Conservation (phyloP, 352 stramenopile genomes). For the Phytophthora cactorum region DNA sequence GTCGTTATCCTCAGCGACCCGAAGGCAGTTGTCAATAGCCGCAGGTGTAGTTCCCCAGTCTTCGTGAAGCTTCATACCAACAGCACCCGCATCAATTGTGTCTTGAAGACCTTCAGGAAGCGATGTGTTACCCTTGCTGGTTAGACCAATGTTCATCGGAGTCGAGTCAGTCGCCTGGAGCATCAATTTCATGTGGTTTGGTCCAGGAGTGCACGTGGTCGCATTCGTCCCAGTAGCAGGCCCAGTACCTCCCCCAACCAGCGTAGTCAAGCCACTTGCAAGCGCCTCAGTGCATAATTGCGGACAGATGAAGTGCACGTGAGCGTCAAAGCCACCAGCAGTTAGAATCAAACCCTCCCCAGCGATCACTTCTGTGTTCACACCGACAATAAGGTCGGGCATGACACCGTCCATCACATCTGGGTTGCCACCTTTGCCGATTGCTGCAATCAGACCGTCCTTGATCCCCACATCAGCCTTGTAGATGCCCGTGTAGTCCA, state of each 20-base stretch:
- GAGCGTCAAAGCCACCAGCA: constrained; percentile 94
- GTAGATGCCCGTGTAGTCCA: constrained; percentile 96
- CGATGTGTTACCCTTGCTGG: constrained; percentile 96
- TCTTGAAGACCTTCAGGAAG: constrained; percentile 88
- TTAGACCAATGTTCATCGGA: constrained; percentile 98
- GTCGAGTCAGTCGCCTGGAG: constrained; percentile 93
- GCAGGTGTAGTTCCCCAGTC: constrained; percentile 97
- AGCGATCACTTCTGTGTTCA: constrained; percentile 96
- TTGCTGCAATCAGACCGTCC: constrained; percentile 92
- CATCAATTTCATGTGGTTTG: constrained; percentile 96
- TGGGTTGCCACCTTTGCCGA: constrained; percentile 98
- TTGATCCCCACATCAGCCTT: constrained; percentile 97
- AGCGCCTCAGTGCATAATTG: constrained; percentile 94
- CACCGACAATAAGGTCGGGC: constrained; percentile 87
- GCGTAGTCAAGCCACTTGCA: constrained; percentile 92
- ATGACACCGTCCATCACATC: constrained; percentile 95
- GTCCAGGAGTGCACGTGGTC: constrained; percentile 97
- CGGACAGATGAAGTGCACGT: constrained; percentile 98
- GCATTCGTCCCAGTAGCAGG: constrained; percentile 94
- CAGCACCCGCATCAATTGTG: constrained; percentile 90
- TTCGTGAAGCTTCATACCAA: constrained; percentile 98
- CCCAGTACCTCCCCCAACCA: constrained; percentile 91
- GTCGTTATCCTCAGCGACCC: constrained; percentile 92
- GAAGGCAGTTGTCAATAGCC: constrained; percentile 94
- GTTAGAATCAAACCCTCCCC: constrained; percentile 97